These are phyloP conservation scores for Hanseniaspora thailandica DNA, from an alignment of 805 yeast genomes.

Conservation along the genomic window DNA sequence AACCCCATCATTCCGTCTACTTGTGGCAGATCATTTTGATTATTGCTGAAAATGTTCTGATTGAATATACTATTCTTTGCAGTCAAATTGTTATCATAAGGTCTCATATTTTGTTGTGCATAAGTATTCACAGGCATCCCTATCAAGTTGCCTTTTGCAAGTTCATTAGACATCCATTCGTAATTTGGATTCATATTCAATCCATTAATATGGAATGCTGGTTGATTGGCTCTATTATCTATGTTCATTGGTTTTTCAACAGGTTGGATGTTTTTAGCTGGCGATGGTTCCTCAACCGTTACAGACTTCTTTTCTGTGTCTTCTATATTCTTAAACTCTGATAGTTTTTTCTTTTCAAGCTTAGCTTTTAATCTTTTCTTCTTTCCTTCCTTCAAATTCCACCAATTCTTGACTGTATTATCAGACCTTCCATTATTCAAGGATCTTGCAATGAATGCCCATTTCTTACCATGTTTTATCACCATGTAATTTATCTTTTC, in stretches of 20 bases:
- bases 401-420: slow-evolving; percentile 55
- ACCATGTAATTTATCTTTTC: slow-evolving; percentile 68
- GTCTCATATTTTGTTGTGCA: neutral
- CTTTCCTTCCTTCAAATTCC: slow-evolving; percentile 89
- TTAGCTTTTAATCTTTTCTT: slow-evolving; percentile 38
- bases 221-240: neutral
- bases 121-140: neutral
- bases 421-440: slow-evolving; percentile 70
- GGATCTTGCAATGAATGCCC: slow-evolving; percentile 91
- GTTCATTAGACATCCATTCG: slow-evolving; percentile 3
- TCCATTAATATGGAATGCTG: neutral
- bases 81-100: neutral
- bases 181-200: neutral
- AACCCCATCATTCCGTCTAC: neutral
- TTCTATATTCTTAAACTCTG: neutral
- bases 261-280: neutral
- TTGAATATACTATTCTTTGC: neutral
- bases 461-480: slow-evolving; percentile 65
- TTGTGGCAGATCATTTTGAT: neutral
- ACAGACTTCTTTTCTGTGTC: too few species aligned
- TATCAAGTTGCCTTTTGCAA: neutral
- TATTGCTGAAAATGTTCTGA: neutral
- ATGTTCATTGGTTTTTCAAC: neutral
- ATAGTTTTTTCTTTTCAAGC: neutral
- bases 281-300: neutral